These are phyloP conservation scores for Penicilliopsis zonata DNA, from an alignment of 495 filamentous ascomycete species.

Conservation along the genomic window DNA sequence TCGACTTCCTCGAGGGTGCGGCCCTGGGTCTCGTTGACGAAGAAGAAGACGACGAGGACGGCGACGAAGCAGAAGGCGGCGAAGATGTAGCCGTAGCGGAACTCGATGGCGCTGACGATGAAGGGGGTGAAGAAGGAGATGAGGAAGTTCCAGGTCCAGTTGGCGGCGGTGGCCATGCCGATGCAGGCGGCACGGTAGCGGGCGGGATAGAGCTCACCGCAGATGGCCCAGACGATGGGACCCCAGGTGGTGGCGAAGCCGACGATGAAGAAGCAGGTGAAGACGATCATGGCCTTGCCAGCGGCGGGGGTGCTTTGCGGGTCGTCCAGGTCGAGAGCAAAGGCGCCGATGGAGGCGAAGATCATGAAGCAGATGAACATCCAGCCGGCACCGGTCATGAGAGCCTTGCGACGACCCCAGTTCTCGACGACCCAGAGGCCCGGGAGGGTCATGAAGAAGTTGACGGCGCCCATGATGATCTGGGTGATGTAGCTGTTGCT, in stretches of 20 bases:
- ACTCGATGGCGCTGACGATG: conserved; percentile 56
- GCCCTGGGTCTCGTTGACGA: conserved; percentile 59
- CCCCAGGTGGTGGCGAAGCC: conserved; percentile 63
- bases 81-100: conserved; percentile 71
- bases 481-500: conserved; percentile 57
- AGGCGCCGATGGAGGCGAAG: conserved; percentile 59
- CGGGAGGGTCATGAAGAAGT: conserved; percentile 60
- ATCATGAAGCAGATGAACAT: conserved; percentile 64
- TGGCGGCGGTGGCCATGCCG: conserved; percentile 65
- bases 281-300: conserved; percentile 63
- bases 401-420: conserved; percentile 52
- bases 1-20: conserved; percentile 69
- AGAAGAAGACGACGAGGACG: conserved; percentile 62
- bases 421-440: conserved; percentile 63
- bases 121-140: conserved; percentile 78
- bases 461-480: conserved; percentile 65
- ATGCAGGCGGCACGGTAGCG: conserved; percentile 65
- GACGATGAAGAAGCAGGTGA: conserved; percentile 59
- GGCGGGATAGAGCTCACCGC: conserved; percentile 71
- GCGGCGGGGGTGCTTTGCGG: conserved; percentile 43
- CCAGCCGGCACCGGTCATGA: conserved; percentile 56
- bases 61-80: conserved; percentile 55
- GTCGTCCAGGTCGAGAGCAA: conserved; percentile 38
- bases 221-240: conserved; percentile 71
- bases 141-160: conserved; percentile 89